phyloP scores from a whole-genome alignment of 208 protist genomes.

The Leishmania tarentolae region DNA sequence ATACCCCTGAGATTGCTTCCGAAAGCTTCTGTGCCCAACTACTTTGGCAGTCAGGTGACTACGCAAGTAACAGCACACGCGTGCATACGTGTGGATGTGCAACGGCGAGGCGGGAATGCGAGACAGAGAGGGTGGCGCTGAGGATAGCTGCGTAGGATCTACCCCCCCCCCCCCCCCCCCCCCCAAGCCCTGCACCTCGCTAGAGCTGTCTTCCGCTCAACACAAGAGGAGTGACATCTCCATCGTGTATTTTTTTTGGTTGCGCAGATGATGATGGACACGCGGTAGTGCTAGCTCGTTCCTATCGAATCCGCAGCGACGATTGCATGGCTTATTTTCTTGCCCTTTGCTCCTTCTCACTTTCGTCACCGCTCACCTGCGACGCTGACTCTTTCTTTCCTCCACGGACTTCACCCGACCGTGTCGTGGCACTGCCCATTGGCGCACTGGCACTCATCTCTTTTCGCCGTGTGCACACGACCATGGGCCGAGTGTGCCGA shows the following conservation, averaged over 20 bases:
- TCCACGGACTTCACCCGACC: not conserved
- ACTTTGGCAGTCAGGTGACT: not conserved
- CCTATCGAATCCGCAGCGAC: not conserved
- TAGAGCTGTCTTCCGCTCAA: not conserved
- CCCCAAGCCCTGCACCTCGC: too few relatives aligned
- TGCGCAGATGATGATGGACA: not conserved
- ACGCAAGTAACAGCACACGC: not conserved
- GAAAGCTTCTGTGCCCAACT: not conserved
- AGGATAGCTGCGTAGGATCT: not conserved
- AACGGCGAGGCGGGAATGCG: not conserved
- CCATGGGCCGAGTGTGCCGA: not conserved
- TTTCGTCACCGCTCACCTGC: not conserved
- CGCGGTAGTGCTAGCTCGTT: not conserved
- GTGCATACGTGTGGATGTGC: not conserved
- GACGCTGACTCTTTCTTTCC: not conserved
- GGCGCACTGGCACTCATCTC: not conserved
- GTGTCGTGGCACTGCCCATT: not conserved
- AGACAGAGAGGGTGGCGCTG: not conserved
- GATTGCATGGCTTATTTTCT: not conserved
- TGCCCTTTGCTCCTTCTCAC: not conserved
- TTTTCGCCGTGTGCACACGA: not conserved
- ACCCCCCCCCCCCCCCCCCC: not conserved
- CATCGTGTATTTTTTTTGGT: too few relatives aligned
- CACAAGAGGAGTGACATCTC: not conserved
- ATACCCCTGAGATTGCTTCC: not conserved